Evolutionary conservation across 2,329 filamentous ascomycete genomes (phyloP).

Genomic region (Shiraia sp.): DNA sequence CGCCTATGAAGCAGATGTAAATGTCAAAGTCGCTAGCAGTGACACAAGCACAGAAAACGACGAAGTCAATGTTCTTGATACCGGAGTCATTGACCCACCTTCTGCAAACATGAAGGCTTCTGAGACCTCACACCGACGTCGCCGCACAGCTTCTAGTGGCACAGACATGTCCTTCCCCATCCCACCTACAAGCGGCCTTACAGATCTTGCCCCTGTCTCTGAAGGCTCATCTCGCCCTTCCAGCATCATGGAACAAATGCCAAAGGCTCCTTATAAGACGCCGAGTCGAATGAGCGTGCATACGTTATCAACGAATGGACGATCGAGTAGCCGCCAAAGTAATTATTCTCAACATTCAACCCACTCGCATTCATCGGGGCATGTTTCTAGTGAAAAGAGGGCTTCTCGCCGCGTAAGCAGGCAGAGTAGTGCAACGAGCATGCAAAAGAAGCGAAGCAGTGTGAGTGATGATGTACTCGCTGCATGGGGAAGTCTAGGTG

Average conservation of each 20-base stretch:
- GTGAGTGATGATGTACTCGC: conserved; percentile 53
- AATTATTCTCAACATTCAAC: conserved; percentile 21
- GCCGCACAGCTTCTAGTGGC: conserved; percentile 42
- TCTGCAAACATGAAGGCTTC: conserved; percentile 26
- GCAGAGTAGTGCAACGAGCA: conserved; percentile 28
- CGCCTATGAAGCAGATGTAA: conserved; percentile 29
- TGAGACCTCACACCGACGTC: conserved; percentile 22
- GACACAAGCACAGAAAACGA: conserved; percentile 38
- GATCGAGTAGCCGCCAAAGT: conserved; percentile 21
- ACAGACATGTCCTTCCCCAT: conserved; percentile 30
- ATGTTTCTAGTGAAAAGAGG: conserved; percentile 11
- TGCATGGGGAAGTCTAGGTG: conserved; percentile 53
- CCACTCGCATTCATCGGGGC: conserved; percentile 9
- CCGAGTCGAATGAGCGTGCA: conserved; percentile 20
- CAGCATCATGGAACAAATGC: conserved; percentile 24
- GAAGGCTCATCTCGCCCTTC: conserved; percentile 27
- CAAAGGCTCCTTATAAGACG: conserved; percentile 18
- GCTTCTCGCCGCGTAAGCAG: conserved; percentile 22
- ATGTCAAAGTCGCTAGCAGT: conserved; percentile 43
- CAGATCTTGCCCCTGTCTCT: conserved; percentile 25
- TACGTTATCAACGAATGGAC: conserved; percentile 13
- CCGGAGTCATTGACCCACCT: conserved; percentile 28
- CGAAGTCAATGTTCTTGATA: conserved; percentile 27
- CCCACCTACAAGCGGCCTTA: conserved; percentile 13
- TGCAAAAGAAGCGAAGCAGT: conserved; percentile 35